A percentile compares a stretch with the other conserved stretches of the same genome.
These are phyloP conservation scores for Amphibolis antarctica DNA, from an alignment of 106 monocot genomes.

Conservation along the genomic window DNA sequence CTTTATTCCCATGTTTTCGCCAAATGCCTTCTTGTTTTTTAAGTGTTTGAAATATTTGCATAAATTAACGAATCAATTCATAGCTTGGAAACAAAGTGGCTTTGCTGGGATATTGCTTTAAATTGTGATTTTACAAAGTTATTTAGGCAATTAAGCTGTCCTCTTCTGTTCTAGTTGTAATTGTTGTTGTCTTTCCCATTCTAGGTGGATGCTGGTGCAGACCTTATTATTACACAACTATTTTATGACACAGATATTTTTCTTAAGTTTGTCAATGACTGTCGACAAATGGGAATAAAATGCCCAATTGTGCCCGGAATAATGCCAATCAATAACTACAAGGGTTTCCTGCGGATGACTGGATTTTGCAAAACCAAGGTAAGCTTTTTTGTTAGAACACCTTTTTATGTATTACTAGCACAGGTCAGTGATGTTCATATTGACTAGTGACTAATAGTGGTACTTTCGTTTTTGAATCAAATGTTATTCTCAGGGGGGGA, in stretches of 20 bases:
- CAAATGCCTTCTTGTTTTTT: too few species aligned
- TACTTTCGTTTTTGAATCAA: too few species aligned
- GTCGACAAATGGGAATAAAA: conserved; percentile 81
- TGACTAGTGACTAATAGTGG: too few species aligned
- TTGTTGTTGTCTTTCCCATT: background rate
- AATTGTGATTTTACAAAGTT: too few species aligned
- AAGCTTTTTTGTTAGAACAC: background rate
- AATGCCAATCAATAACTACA: conserved; percentile 92
- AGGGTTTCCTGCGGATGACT: conserved; percentile 78
- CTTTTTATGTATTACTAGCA: background rate
- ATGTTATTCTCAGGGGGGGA: too few species aligned
- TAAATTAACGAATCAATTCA: too few species aligned
- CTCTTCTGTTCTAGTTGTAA: background rate
- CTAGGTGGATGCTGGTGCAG: conserved; percentile 96
- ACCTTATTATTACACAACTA: conserved; percentile 74
- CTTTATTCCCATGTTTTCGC: too few species aligned
- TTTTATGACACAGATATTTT: conserved; percentile 87
- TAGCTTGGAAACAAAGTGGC: too few species aligned
- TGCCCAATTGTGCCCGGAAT: conserved; percentile 93
- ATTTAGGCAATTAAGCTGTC: too few species aligned
- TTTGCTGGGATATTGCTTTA: too few species aligned
- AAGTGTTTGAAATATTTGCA: too few species aligned
- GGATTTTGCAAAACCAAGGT: conserved; percentile 89
- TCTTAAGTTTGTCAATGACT: conserved; percentile 87
- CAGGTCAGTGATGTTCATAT: background rate